phyloP scores from a whole-genome alignment of 129 eudicot species.

The Smallanthus sonchifolius region DNA sequence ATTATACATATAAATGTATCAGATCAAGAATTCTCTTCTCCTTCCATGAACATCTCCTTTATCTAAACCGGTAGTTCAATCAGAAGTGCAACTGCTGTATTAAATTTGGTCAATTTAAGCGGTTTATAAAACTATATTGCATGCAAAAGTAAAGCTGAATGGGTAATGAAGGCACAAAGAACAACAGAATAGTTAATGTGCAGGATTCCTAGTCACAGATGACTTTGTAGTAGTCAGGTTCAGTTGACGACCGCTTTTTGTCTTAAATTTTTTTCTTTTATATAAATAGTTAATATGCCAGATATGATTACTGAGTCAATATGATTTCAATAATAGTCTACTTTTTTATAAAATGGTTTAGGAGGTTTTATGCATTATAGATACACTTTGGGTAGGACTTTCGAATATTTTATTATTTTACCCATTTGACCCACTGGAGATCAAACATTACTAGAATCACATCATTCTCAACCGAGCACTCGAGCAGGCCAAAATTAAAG shows the following conservation, averaged over 20 bases:
- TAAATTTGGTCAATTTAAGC: neutral
- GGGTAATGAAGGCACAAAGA: neutral
- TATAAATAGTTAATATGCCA: neutral
- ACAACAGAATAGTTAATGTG: neutral
- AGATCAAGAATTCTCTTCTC: neutral
- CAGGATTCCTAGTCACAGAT: neutral
- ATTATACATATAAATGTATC: slow-evolving; percentile 9
- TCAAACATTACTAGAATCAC: neutral
- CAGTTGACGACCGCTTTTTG: neutral
- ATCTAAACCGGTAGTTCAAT: neutral
- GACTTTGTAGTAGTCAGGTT: neutral
- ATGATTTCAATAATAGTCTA: neutral
- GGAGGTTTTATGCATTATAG: neutral
- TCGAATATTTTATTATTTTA: neutral
- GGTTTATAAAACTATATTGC: neutral
- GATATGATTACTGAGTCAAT: neutral
- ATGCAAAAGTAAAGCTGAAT: neutral
- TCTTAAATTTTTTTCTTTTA: neutral
- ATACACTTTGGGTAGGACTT: neutral
- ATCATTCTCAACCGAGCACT: neutral
- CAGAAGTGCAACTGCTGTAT: neutral
- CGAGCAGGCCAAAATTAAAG: neutral
- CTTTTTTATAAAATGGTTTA: no score
- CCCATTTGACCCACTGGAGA: neutral
- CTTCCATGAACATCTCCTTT: neutral